phyloP scores from a whole-genome alignment of 2,329 filamentous ascomycete species.

The Xylariaceae sp. region DNA sequence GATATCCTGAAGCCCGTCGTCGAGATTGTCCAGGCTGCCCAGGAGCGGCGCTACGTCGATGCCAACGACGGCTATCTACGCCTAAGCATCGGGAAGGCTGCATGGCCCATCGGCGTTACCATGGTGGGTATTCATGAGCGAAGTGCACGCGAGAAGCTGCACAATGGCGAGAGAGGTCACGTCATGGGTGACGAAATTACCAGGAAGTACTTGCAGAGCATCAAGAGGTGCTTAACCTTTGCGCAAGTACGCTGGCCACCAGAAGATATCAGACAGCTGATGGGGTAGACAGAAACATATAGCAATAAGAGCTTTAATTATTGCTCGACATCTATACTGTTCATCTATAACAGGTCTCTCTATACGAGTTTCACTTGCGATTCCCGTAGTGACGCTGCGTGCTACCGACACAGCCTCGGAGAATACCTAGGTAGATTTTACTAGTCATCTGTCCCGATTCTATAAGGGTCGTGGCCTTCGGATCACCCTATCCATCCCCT shows the following conservation, averaged over 20 bases:
- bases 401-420: no score
- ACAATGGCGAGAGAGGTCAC: conserved; percentile 82
- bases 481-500: background rate
- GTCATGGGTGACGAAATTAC: conserved; percentile 97
- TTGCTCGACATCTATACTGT: conserved; percentile 8
- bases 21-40: conserved; percentile 87
- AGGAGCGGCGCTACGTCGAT: conserved; percentile 88
- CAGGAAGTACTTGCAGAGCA: conserved; percentile 93
- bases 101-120: conserved; percentile 98
- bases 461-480: background rate
- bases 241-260: conserved; percentile 96
- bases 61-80: conserved; percentile 93
- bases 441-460: background rate
- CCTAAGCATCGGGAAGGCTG: conserved; percentile 91
- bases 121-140: conserved; percentile 99
- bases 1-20: conserved; percentile 76
- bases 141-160: conserved; percentile 89
- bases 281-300: conserved; percentile 58
- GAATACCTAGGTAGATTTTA: background rate
- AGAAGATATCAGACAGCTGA: conserved; percentile 85
- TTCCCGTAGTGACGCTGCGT: no score
- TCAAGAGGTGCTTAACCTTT: conserved; percentile 94
- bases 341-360: background rate
- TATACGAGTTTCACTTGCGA: no score
- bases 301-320: background rate